These are phyloP conservation scores for Lentinula detonsa DNA, from an alignment of 768 basidiomycete genomes.

Conservation along the genomic window DNA sequence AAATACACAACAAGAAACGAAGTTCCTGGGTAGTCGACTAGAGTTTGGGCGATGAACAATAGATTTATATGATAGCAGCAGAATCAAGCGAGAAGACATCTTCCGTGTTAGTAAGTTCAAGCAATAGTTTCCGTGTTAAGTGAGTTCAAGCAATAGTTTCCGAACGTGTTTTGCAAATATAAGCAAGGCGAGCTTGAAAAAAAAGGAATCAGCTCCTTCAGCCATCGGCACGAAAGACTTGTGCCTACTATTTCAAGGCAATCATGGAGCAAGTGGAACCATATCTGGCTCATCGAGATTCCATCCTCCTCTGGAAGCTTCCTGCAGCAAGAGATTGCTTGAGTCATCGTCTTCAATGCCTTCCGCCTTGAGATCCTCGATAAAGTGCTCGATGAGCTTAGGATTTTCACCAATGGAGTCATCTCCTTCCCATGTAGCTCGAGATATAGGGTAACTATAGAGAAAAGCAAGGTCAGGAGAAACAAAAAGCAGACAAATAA, in stretches of 20 bases:
- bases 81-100: too few relatives aligned
- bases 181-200: not conserved
- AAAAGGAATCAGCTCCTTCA: not conserved
- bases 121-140: not conserved
- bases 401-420: not conserved
- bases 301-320: conserved; percentile 3
- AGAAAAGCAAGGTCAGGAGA: not conserved
- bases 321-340: not conserved
- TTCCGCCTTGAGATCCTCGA: not conserved
- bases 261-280: not conserved
- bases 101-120: not conserved
- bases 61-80: too few relatives aligned
- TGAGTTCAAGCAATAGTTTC: not conserved
- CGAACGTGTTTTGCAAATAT: not conserved
- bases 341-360: not conserved
- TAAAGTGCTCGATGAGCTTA: not conserved
- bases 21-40: not conserved
- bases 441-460: conserved; percentile 1
- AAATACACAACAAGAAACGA: not conserved
- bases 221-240: too few relatives aligned
- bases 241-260: not conserved
- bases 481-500: not conserved
- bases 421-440: conserved; percentile 4
- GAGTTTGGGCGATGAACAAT: too few relatives aligned
- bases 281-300: conserved; percentile 4